Evolutionary conservation across 768 basidiomycete genomes (phyloP).

Genomic region (Russula virescens): DNA sequence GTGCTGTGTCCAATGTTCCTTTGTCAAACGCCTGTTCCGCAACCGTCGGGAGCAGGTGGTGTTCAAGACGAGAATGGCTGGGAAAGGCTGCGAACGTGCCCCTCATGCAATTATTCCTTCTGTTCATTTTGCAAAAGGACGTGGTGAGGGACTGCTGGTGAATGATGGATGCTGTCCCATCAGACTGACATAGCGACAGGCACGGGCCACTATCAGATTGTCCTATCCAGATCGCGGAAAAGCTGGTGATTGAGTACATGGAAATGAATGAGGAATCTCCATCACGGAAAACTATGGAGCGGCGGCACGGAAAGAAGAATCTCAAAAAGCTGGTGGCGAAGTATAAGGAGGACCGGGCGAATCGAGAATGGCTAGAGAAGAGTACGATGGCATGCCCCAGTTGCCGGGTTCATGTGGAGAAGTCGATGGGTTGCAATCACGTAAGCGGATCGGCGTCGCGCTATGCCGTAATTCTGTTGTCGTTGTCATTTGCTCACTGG

Average conservation of each 20-base stretch:
- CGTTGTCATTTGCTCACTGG: too few relatives aligned
- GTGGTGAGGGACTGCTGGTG: conserved; percentile 46
- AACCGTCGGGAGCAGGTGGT: conserved; percentile 36
- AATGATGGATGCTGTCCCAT: background rate
- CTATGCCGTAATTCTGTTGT: too few relatives aligned
- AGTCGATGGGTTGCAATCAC: conserved; percentile 81
- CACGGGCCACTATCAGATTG: conserved; percentile 77
- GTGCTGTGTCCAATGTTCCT: conserved; percentile 74
- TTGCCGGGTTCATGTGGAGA: conserved; percentile 69
- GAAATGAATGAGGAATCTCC: conserved; percentile 46
- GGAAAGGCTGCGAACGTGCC: conserved; percentile 67
- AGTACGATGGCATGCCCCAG: conserved; percentile 70
- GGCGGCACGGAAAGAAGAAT: conserved; percentile 56
- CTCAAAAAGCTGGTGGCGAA: conserved; percentile 53
- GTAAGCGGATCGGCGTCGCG: conserved; percentile 35
- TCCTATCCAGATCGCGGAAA: conserved; percentile 58
- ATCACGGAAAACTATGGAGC: conserved; percentile 50
- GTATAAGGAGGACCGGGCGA: conserved; percentile 70
- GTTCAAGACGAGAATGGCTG: conserved; percentile 57
- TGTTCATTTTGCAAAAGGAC: conserved; percentile 78
- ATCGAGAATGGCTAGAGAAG: conserved; percentile 62
- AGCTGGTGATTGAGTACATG: conserved; percentile 63
- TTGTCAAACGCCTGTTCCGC: conserved; percentile 76
- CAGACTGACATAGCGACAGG: conserved; percentile 38
- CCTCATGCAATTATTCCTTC: conserved; percentile 68